Base-by-base conservation (phyloP, 257 asterid species). In the Primulina huaijiensis region DNA sequence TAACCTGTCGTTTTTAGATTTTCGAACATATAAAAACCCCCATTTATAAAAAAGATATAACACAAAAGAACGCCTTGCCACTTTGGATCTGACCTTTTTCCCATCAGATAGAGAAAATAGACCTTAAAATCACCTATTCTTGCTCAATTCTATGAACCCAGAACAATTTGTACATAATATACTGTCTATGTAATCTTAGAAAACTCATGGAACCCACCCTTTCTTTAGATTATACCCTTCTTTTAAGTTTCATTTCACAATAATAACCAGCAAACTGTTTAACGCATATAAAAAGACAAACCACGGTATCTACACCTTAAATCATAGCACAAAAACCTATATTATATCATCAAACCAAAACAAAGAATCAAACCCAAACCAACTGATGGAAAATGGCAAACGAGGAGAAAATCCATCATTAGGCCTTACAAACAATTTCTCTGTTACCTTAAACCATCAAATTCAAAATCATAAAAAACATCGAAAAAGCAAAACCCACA, bases 401-500 rank as follows among this genome's bases (percentile, higher is more conserved):
- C 20, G 21, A 50, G 21, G 55, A 43, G 6, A 43, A 43, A 11
- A 43, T 35, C 17, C 17, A 11, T 12, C 6, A 37, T 16, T 2
- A 34, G 34, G 14, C 68, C 29, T 20, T 12, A 77, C 11, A 65
- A 63, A 27, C 72, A 74, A 20, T 23, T 12, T 14, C 50, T 20
- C 7, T 4, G 23, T 25, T 56, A 70, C 9, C 68, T 69, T 62
- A 61, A 31, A 62, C 17, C 60, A 71, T 58, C 37, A 37, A 50
- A 50, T 5, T 4, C 8, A 50, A 50, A 50, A 50, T 50, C 57
- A 3, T 50, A 14, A 46, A 60, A 5, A 68, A 53, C 67, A 64
- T 62, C 35, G 60, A 62, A 76, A 38, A 16, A n/a, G 27, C 63
- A 65, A 77, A 64, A 67, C 68, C 74, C 64, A 76, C 62, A 31